Conservation (phyloP, 345 rosid species). For the Populus pruinosa region DNA sequence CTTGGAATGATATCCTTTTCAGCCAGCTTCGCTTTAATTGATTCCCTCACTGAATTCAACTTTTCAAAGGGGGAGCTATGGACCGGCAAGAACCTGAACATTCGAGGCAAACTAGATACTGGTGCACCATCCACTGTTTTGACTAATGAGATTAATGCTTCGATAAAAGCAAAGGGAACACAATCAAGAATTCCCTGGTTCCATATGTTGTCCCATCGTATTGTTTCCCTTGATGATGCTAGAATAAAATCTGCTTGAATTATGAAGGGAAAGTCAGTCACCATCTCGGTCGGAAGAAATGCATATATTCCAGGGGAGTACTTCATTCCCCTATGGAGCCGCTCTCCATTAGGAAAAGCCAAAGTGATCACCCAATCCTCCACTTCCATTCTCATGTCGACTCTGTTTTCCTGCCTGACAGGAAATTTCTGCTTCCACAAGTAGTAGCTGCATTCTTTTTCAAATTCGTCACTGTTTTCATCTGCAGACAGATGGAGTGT, state of each 20-base stretch:
- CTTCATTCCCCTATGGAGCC: constrained; percentile 41
- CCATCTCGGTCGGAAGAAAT: constrained; percentile 76
- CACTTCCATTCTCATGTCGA: constrained; percentile 60
- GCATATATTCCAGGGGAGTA: constrained; percentile 66
- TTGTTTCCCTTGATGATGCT: constrained; percentile 67
- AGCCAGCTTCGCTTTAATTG: constrained; percentile 33
- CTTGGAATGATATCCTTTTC: constrained; percentile 53
- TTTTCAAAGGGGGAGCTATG: constrained; percentile 23
- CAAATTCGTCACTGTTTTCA: constrained; percentile 21
- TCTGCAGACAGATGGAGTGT: constrained; percentile 53
- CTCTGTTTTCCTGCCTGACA: constrained; percentile 45
- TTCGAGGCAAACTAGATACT: too few species aligned
- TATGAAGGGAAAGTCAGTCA: constrained; percentile 60
- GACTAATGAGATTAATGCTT: too few species aligned
- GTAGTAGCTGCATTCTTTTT: constrained; percentile 47
- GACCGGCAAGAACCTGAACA: constrained; percentile 56
- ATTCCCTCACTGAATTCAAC: constrained; percentile 45
- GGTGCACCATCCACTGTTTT: too few species aligned
- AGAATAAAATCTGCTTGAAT: constrained; percentile 71
- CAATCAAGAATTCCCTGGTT: constrained; percentile 58
- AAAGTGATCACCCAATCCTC: constrained; percentile 68
- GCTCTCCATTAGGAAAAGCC: constrained; percentile 66
- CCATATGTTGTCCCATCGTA: constrained; percentile 60
- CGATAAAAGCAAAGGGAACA: too few species aligned
- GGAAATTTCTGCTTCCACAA: constrained; percentile 77